These are phyloP conservation scores for Sporobolomyces phaffii DNA, from an alignment of 768 basidiomycete genomes.

Conservation along the genomic window DNA sequence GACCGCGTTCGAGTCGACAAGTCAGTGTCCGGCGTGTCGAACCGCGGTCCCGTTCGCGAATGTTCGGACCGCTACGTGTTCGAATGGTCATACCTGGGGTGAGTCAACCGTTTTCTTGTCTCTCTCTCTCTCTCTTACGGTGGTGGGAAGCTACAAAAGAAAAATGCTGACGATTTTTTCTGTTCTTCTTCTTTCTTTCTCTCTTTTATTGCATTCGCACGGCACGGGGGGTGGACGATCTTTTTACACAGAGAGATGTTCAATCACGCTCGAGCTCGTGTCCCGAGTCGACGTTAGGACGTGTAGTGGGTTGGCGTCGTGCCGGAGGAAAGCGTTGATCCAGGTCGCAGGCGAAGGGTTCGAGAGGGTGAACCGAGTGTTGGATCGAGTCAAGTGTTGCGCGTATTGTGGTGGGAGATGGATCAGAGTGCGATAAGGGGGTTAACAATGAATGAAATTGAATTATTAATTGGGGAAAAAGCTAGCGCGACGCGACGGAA, in stretches of 20 bases:
- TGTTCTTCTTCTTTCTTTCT: not conserved
- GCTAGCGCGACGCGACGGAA: too few relatives aligned
- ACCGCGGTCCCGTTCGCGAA: not conserved
- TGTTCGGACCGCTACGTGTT: not conserved
- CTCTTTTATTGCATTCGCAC: too few relatives aligned
- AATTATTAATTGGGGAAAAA: too few relatives aligned
- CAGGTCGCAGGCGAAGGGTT: not conserved
- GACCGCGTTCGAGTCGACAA: not conserved
- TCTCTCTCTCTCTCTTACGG: not conserved
- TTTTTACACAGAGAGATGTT: slow-evolving; percentile 8
- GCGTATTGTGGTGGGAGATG: slow-evolving; percentile 10
- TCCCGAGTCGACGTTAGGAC: not conserved
- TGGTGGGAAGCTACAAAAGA: not conserved
- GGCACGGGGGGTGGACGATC: too few relatives aligned
- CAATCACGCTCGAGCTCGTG: slow-evolving; percentile 5
- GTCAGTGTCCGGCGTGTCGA: slow-evolving; percentile 4
- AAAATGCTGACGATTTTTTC: too few relatives aligned
- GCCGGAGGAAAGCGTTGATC: slow-evolving; percentile 4
- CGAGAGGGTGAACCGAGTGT: not conserved
- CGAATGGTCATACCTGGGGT: slow-evolving; percentile 10
- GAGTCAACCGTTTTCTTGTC: not conserved
- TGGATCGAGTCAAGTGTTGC: not conserved
- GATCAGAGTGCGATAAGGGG: not conserved
- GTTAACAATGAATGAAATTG: not conserved
- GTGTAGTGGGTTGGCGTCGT: not conserved